Evolutionary conservation across 2,329 filamentous ascomycete genomes (phyloP), one percentile per base, ranked within the genome.

Genomic region (Aspergillaceae sp.): DNA sequence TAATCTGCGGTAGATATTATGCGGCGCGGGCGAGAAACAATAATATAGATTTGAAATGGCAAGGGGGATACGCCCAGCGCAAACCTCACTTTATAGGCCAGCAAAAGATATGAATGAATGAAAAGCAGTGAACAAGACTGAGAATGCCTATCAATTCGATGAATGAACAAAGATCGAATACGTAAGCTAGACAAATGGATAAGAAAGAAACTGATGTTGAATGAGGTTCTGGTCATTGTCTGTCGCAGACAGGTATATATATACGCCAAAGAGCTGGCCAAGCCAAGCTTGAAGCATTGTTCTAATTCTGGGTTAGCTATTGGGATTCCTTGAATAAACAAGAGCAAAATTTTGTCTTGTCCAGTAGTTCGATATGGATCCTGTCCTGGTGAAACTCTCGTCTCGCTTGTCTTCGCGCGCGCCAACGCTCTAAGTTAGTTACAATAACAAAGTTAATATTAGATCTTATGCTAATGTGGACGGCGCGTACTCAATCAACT

Each of bases 331-430:
- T 38, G 11, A 28, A 38, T 38, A 19, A 19, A 19, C 19, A 19
- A 19, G 19, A 19, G 19, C 5, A 27, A 19, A 7, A 8, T 9
- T 7, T 9, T 26, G 36, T 38, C 36, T 26, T 27, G 26, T 27
- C 36, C 36, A 38, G 36, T 38, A 27, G 19, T 38, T 38, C 36
- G 19, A 28, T 27, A 38, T 9, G 8, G 7, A 7, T 7, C 36
- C 27, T 11, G 8, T 27, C 36, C 26, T 26, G 36, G 19, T 36
- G 41, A 32, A 38, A 46, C 40, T 42, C 44, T 45, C 46, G 44
- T 53, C 51, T 42, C 19, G 19, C 19, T 19, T 19, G 19, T 51
- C 37, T 52, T 57, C 49, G 55, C 56, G 56, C 56, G 56, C 56
- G 56, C 49, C 41, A 55, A 50, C 19, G 19, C 19, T 19, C 19